Percentiles rank a stretch among this genome's conserved stretches.
phyloP scores from a whole-genome alignment of 768 basidiomycete species.

The Auricularia heimuer region DNA sequence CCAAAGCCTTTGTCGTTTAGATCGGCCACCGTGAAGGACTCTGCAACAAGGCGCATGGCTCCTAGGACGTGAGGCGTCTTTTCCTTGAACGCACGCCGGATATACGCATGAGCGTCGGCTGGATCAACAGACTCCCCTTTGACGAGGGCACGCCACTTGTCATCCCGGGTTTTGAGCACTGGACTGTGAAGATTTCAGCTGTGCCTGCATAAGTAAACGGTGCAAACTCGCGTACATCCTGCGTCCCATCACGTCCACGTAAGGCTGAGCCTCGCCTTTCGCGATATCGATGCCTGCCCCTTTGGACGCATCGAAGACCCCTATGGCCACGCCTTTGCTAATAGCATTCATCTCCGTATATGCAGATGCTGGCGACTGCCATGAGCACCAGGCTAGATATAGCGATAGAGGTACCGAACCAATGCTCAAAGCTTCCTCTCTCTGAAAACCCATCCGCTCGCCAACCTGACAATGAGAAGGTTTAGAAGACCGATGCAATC shows the following conservation, averaged over 20 bases:
- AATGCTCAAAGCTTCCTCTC: constrained; percentile 86
- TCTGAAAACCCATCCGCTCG: constrained; percentile 74
- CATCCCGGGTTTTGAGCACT: constrained; percentile 58
- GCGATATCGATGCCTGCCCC: constrained; percentile 46
- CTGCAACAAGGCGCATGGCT: constrained; percentile 57
- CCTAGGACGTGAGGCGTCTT: constrained; percentile 71
- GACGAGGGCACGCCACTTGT: constrained; percentile 78
- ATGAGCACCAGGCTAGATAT: background rate
- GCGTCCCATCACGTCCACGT: constrained; percentile 72
- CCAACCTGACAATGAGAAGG: constrained; percentile 31
- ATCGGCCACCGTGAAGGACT: constrained; percentile 46
- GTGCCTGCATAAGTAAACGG: too few species aligned
- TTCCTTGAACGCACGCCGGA: constrained; percentile 70
- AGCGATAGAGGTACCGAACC: constrained; percentile 31
- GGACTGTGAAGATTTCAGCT: constrained; percentile 40
- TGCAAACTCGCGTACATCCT: constrained; percentile 35
- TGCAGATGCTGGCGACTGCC: constrained; percentile 53
- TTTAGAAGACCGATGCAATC: background rate
- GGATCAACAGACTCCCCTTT: constrained; percentile 63
- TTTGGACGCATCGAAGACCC: constrained; percentile 53
- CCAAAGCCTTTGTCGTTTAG: constrained; percentile 61
- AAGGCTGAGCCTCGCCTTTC: constrained; percentile 60
- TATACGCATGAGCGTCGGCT: constrained; percentile 70
- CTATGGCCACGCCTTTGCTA: constrained; percentile 74
- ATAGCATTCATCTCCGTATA: constrained; percentile 91